Conservation (phyloP, 1,284 basidiomycete genomes). For the Wolfiporia cocos region DNA sequence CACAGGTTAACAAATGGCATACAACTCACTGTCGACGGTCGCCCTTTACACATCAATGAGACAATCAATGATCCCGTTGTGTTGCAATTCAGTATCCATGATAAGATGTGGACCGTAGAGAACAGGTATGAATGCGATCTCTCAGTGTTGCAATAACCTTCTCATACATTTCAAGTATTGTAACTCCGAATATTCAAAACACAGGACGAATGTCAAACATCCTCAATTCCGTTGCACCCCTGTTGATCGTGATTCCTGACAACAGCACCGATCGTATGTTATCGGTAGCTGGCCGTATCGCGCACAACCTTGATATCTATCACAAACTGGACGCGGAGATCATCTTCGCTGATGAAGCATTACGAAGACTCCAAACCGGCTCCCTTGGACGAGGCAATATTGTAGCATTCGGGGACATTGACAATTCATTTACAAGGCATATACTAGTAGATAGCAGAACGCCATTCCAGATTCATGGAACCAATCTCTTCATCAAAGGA, state of each 20-base stretch:
- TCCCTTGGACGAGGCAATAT: conserved; percentile 44
- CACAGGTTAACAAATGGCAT: conserved; percentile 5
- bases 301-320: conserved; percentile 63
- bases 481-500: conserved; percentile 12
- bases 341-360: conserved; percentile 37
- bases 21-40: conserved; percentile 12
- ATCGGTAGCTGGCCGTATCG: conserved; percentile 55
- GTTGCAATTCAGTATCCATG: too few relatives aligned
- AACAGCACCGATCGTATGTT: conserved; percentile 23
- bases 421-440: conserved; percentile 12
- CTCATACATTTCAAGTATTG: too few relatives aligned
- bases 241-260: conserved; percentile 53
- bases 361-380: conserved; percentile 14
- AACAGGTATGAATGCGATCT: too few relatives aligned
- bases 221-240: conserved; percentile 43
- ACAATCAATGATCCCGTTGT: too few relatives aligned
- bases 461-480: conserved; percentile 24
- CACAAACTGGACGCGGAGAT: conserved; percentile 67
- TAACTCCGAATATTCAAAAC: not conserved
- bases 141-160: too few relatives aligned
- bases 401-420: conserved; percentile 41
- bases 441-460: conserved; percentile 22
- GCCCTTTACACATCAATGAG: conserved; percentile 4
- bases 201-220: conserved; percentile 59
- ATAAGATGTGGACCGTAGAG: too few relatives aligned